Conservation (phyloP, 257 asterid species). For the Lycium ferocissimum region DNA sequence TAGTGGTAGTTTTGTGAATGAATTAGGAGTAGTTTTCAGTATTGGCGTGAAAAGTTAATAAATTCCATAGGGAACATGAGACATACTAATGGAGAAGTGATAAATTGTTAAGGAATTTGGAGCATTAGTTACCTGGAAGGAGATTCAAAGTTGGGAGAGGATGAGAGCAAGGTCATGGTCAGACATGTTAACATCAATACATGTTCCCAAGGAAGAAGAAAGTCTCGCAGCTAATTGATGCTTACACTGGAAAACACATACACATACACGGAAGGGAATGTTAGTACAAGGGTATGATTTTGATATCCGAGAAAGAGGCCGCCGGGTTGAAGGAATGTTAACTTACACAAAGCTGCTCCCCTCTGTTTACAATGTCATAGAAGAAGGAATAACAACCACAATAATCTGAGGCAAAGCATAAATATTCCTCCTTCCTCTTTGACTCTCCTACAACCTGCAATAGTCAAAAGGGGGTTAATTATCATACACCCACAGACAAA, state of each 20-base stretch:
- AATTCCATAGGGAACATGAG: no score
- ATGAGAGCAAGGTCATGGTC: constrained; percentile 82
- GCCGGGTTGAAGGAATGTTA: neutral
- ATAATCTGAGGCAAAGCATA: constrained; percentile 81
- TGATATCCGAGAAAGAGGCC: neutral
- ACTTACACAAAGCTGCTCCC: constrained; percentile 92
- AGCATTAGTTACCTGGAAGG: neutral
- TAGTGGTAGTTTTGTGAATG: neutral
- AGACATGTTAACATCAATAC: constrained; percentile 62
- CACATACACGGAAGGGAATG: neutral
- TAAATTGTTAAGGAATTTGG: neutral
- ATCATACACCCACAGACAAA: neutral
- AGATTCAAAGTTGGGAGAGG: constrained; percentile 59
- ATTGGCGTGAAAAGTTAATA: neutral
- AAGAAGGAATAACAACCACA: constrained; percentile 94
- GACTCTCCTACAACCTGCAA: constrained; percentile 85
- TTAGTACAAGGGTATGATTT: neutral
- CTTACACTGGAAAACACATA: constrained; percentile 65
- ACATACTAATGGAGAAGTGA: neutral
- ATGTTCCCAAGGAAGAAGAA: constrained; percentile 71
- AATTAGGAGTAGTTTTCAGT: neutral
- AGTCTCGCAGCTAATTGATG: constrained; percentile 97
- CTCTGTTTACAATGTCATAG: constrained; percentile 87
- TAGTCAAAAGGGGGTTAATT: neutral
- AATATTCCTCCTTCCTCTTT: constrained; percentile 76